Conservation (phyloP, 352 stramenopile species). For the Globisporangium paroecandrum region DNA sequence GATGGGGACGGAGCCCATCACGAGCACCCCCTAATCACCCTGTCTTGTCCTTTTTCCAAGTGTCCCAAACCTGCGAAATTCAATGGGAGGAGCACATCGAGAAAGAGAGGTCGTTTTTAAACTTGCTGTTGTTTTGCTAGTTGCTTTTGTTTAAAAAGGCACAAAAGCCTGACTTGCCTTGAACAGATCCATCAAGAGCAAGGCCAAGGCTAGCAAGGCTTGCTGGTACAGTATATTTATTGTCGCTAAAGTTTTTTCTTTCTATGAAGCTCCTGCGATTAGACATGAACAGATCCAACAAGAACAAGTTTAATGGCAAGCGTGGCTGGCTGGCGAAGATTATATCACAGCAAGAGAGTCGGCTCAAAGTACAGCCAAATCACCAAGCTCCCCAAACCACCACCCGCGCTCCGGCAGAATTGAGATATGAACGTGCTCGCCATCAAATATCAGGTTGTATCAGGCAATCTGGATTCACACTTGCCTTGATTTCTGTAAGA, state of each 20-base stretch:
- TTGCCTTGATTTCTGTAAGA: not conserved
- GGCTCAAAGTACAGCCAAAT: not conserved
- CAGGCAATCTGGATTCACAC: not conserved
- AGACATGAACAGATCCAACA: no score
- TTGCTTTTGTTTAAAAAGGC: no score
- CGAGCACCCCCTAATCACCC: not conserved
- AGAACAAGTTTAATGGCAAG: no score
- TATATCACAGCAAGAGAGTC: not conserved
- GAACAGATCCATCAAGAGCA: no score
- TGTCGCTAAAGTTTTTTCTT: no score
- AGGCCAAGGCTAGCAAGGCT: no score
- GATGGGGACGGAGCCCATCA: not conserved
- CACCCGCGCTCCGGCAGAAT: not conserved
- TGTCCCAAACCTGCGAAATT: not conserved
- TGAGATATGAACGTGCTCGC: not conserved
- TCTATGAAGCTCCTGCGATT: no score
- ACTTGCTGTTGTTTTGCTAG: no score
- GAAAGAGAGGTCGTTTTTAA: not conserved
- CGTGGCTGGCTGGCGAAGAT: no score
- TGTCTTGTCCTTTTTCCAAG: not conserved
- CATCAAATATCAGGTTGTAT: not conserved
- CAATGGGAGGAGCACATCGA: not conserved
- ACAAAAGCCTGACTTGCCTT: no score
- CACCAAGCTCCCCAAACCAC: not conserved
- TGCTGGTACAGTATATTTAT: no score